phyloP scores from a whole-genome alignment of 805 yeast genomes.

The Candida ficus region DNA sequence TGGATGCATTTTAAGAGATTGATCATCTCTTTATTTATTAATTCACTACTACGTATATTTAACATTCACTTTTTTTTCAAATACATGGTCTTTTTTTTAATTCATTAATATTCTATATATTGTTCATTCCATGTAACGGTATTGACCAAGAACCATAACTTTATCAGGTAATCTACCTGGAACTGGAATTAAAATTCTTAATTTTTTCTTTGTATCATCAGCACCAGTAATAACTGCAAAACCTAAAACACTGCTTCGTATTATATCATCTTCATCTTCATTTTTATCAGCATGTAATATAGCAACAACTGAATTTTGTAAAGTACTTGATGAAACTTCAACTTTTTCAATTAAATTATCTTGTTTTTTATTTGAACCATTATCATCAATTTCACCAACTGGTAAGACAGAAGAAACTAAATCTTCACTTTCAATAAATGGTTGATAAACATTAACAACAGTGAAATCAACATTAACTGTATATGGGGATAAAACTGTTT shows the following conservation, averaged over 20 bases:
- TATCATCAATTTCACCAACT: slow-evolving; percentile 26
- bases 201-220: slow-evolving; percentile 66
- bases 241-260: slow-evolving; percentile 63
- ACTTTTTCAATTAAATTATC: slow-evolving; percentile 25
- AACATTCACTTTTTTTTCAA: background rate
- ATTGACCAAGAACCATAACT: slow-evolving; percentile 68
- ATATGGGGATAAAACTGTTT: slow-evolving; percentile 73
- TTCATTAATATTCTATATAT: background rate
- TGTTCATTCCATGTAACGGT: slow-evolving; percentile 72
- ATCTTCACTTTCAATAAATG: slow-evolving; percentile 25
- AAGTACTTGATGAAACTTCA: slow-evolving; percentile 44
- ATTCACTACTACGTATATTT: background rate
- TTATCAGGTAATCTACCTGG: slow-evolving; percentile 81
- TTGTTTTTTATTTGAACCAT: slow-evolving; percentile 7
- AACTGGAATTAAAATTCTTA: slow-evolving; percentile 76
- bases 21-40: background rate
- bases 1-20: slow-evolving; percentile 74
- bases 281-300: slow-evolving; percentile 45
- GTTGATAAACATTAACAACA: slow-evolving; percentile 59
- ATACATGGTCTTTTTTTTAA: background rate
- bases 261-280: slow-evolving; percentile 43
- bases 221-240: slow-evolving; percentile 54
- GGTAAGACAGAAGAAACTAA: slow-evolving; percentile 23
- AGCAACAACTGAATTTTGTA: slow-evolving; percentile 78
- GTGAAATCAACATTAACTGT: slow-evolving; percentile 68